Evolutionary conservation across 1,139 yeast genomes (phyloP), one percentile per base, ranked within the genome.

Genomic region (Saccharomycopsis hybrid): DNA sequence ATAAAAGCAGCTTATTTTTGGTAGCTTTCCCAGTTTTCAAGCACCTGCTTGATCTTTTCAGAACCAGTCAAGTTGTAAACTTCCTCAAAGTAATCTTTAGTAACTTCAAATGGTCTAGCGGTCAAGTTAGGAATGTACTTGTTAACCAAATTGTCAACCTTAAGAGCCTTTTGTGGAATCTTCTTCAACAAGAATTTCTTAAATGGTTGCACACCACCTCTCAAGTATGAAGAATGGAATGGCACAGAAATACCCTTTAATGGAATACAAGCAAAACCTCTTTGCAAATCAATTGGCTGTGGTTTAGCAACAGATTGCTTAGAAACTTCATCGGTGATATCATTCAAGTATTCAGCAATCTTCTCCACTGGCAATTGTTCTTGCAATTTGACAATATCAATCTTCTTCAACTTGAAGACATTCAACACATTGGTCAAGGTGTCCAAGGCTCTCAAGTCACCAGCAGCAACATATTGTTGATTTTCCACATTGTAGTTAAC

Each of bases 181-280:
- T 92, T 92, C 84, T 89, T 92, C 67, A 84, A 82, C 73, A 92
- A 78, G 82, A 92, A 94, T 73, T 92, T 85, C 77, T 92, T 90
- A 89, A 92, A 92, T 62, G 98, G 98, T 72, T 89, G 90, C 57
- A 92, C 99, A 71, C 99, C 99, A 56, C 94, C 86, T 78, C 92
- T 85, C 74, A 92, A 78, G 74, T 94, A 92, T 36, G 96, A 85
- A 42, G 97, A 89, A 72, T 94, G 98, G 97, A 92, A 92, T 56
- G 99, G 99, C 64, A 92, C 99, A 30, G 96, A 88, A 60, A 92
- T 92, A 61, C 98, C 98, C 77, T 86, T 90, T 68, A 92, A 80
- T 67, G 99, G 99, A 61, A 92, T 92, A 63, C 94, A 94, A 46
- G 99, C 97, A 62, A 86, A 92, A 39, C 99, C 99, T 73, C 98